Conservation (phyloP, 768 basidiomycete species). For the Russula earlei region DNA sequence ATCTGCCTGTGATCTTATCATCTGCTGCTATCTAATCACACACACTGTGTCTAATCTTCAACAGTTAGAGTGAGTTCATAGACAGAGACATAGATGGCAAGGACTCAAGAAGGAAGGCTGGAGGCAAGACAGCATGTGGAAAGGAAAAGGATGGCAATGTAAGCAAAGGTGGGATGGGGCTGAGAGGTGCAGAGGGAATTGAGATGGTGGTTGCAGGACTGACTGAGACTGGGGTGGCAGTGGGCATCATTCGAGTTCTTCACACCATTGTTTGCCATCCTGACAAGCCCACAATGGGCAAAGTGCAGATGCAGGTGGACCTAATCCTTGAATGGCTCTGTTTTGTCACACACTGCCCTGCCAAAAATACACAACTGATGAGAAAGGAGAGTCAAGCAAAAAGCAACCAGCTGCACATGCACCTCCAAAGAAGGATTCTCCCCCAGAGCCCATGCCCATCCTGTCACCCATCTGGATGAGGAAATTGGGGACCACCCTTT, state of each 20-base stretch:
- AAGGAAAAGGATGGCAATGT: too few relatives aligned
- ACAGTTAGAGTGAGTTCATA: too few relatives aligned
- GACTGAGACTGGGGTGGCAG: conserved; percentile 92
- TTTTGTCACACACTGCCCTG: not conserved
- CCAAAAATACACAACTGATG: too few relatives aligned
- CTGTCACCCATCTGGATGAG: conserved; percentile 92
- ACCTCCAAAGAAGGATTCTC: conserved; percentile 95
- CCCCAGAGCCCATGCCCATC: conserved; percentile 83
- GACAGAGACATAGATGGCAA: too few relatives aligned
- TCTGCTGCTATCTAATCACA: too few relatives aligned
- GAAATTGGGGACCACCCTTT: conserved; percentile 80
- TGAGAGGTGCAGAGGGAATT: too few relatives aligned
- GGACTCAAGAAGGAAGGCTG: too few relatives aligned
- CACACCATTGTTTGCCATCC: conserved; percentile 84
- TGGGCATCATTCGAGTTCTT: conserved; percentile 91
- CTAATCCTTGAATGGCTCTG: conserved; percentile 88
- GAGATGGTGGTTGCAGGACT: too few relatives aligned
- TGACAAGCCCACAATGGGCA: conserved; percentile 83
- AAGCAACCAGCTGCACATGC: conserved; percentile 9
- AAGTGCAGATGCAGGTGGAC: conserved; percentile 87
- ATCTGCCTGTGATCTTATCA: too few relatives aligned
- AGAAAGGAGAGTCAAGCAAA: not conserved
- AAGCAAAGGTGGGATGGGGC: too few relatives aligned
- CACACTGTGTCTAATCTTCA: too few relatives aligned
- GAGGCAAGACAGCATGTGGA: too few relatives aligned